Evolutionary conservation across 257 asterid species (phyloP).

Genomic region (Solanum gandarillasii): DNA sequence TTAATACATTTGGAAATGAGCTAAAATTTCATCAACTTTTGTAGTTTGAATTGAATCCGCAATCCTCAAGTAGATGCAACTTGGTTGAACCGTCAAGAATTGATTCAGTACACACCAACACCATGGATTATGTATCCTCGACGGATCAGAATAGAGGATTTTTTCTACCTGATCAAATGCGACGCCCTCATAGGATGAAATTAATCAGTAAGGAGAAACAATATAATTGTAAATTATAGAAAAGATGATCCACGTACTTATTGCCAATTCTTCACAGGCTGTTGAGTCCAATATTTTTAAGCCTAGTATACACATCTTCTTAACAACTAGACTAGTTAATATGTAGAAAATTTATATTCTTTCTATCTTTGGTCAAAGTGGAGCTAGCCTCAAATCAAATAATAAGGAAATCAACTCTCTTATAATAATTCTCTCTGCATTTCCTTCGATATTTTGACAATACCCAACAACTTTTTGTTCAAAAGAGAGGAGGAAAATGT

Average conservation of each 20-base stretch:
- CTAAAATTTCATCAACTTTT: background rate
- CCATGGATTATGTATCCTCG: background rate
- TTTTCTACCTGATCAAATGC: conserved; percentile 27
- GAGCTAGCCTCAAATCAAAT: too few species aligned
- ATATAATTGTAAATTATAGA: conserved; percentile 8
- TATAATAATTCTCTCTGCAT: too few species aligned
- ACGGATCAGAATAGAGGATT: background rate
- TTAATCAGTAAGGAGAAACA: background rate
- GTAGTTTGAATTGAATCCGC: conserved; percentile 22
- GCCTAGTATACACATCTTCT: background rate
- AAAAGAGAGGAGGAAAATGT: too few species aligned
- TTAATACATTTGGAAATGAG: background rate
- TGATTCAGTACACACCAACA: background rate
- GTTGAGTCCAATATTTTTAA: background rate
- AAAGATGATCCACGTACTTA: background rate
- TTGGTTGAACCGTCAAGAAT: conserved; percentile 5
- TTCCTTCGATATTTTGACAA: too few species aligned
- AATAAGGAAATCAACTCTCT: too few species aligned
- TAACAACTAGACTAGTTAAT: too few species aligned
- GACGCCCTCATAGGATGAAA: conserved; percentile 16
- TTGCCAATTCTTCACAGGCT: background rate
- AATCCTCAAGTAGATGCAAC: background rate
- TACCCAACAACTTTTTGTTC: too few species aligned
- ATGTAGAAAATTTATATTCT: too few species aligned
- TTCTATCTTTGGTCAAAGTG: too few species aligned